Base-by-base conservation (phyloP, 345 rosid genomes). In the Hirschfeldia incana region DNA sequence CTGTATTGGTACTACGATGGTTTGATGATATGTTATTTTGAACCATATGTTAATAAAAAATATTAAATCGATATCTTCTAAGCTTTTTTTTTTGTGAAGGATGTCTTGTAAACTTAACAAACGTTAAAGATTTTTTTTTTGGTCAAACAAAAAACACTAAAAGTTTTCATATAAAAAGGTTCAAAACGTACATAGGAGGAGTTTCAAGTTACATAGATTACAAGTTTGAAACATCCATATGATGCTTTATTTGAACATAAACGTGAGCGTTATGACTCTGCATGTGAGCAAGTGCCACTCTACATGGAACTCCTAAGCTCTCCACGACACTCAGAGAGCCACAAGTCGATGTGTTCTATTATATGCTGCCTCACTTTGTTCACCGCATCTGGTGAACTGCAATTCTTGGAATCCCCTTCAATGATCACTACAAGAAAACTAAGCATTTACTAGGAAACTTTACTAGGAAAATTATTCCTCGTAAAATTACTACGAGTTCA, bases 381-480 rank as follows among this genome's bases (percentile, higher is more conserved):
- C 72, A 94, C 95, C 0, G 97, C 94, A 9, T 92, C 97, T 7
- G 97, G 97, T 42, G 91, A 86, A 74, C 91, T 90, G 83, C 98
- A 94, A 39, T 83, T 89, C 82, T 83, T 65, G 27, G 94, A 91
- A 77, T 90, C 82, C 57, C 98, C 97, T 92, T n/a, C n/a, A n/a
- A n/a, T n/a, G n/a, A n/a, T n/a, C n/a, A n/a, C n/a, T n/a, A n/a
- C n/a, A n/a, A n/a, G n/a, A n/a, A n/a, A n/a, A n/a, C n/a, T n/a
- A n/a, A n/a, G n/a, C n/a, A n/a, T n/a, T n/a, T n/a, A n/a, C n/a
- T n/a, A n/a, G n/a, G n/a, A n/a, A n/a, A n/a, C n/a, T n/a, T n/a
- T n/a, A n/a, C n/a, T n/a, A n/a, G n/a, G n/a, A n/a, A n/a, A n/a
- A n/a, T n/a, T n/a, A n/a, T n/a, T n/a, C n/a, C n/a, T n/a, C n/a